These are phyloP conservation scores for Cladophialophora carrionii DNA, from an alignment of 2,329 filamentous ascomycete species.

Conservation along the genomic window DNA sequence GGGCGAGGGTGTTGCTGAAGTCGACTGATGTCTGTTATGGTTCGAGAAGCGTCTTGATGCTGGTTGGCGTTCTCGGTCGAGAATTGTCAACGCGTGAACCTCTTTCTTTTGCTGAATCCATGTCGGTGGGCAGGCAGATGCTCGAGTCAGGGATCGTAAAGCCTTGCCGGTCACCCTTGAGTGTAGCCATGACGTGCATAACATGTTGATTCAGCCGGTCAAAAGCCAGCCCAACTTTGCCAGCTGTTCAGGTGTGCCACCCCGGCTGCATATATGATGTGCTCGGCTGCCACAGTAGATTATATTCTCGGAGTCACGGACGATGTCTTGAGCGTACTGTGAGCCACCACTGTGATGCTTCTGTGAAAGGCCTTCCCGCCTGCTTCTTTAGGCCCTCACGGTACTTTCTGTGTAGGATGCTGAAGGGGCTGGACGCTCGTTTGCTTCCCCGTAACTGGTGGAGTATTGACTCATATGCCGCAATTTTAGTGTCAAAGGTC, in stretches of 20 bases:
- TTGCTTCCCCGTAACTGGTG: not conserved
- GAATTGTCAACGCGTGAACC: not conserved
- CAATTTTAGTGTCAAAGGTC: not conserved
- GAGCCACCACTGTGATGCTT: not conserved
- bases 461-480: not conserved
- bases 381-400: too few species aligned
- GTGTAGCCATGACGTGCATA: not conserved
- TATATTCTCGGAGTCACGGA: not conserved
- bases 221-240: not conserved
- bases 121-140: not conserved
- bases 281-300: not conserved
- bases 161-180: not conserved
- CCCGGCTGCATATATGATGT: not conserved
- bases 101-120: not conserved
- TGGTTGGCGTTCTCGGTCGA: constrained; percentile 6
- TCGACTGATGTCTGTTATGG: constrained; percentile 14
- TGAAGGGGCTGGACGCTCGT: not conserved
- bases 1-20: constrained; percentile 9
- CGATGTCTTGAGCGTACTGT: not conserved
- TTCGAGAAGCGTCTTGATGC: not conserved
- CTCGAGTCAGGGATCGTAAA: not conserved
- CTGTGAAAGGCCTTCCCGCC: not conserved
- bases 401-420: too few species aligned
- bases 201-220: not conserved
- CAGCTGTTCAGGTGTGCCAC: not conserved